A percentile compares a stretch with the other conserved stretches of the same genome.
Conservation (phyloP, 2,329 filamentous ascomycete genomes). For the Colletotrichum sansevieriae region DNA sequence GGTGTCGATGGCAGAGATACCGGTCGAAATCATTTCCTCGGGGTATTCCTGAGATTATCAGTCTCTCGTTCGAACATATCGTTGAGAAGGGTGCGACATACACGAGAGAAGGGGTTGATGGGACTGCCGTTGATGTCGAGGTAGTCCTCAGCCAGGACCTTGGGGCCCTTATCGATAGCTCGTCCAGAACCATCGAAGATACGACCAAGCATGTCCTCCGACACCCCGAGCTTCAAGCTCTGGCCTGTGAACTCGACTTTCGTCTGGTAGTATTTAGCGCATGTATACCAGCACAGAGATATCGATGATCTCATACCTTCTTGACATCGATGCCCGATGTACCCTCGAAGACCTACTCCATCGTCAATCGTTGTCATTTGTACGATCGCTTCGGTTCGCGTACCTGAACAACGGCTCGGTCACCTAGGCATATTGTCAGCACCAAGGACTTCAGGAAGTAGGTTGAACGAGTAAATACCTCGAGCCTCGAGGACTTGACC, state of each 20-base stretch:
- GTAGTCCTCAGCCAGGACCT: constrained; percentile 97
- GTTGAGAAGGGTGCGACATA: constrained; percentile 58
- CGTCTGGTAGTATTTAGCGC: constrained; percentile 69
- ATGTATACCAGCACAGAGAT: constrained; percentile 17
- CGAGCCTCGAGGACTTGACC: constrained; percentile 97
- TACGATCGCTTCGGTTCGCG: constrained; percentile 42
- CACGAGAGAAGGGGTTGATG: constrained; percentile 98
- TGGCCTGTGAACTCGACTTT: constrained; percentile 98
- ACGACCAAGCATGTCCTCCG: constrained; percentile 99
- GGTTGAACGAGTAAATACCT: constrained; percentile 69
- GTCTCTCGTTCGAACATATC: constrained; percentile 9
- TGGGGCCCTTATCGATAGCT: constrained; percentile 98
- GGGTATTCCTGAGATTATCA: constrained; percentile 81
- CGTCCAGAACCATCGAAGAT: constrained; percentile 98
- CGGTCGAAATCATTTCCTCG: constrained; percentile 99
- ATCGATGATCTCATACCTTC: constrained; percentile 73
- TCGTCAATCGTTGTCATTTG: constrained; percentile 45
- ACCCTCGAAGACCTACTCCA: constrained; percentile 89
- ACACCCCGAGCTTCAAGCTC: constrained; percentile 98
- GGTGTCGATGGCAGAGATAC: constrained; percentile 98
- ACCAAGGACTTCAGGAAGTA: constrained; percentile 35
- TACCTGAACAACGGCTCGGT: constrained; percentile 95
- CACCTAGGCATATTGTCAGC: constrained; percentile 68
- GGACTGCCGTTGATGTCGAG: constrained; percentile 99
- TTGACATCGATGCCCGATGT: constrained; percentile 98